phyloP scores from a whole-genome alignment of 768 basidiomycete genomes.

The Hirschioporus abietinus region DNA sequence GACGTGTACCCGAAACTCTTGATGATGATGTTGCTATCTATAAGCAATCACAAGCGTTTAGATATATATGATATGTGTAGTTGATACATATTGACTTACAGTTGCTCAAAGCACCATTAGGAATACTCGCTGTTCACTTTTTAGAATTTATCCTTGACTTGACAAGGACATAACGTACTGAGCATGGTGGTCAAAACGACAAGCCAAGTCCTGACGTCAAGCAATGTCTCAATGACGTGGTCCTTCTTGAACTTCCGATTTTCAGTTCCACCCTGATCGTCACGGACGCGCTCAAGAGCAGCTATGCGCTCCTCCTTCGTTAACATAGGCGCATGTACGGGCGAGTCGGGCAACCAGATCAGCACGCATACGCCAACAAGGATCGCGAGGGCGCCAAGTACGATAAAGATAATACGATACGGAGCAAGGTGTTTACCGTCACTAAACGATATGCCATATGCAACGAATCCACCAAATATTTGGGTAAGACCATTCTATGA shows the following conservation, averaged over 20 bases:
- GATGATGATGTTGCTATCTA: constrained; percentile 60
- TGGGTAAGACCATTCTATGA: constrained; percentile 52
- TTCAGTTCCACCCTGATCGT: constrained; percentile 59
- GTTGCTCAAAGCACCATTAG: constrained; percentile 59
- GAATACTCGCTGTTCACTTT: constrained; percentile 47
- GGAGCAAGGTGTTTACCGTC: constrained; percentile 41
- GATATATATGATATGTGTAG: background rate
- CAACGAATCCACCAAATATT: constrained; percentile 59
- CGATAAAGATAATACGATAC: constrained; percentile 57
- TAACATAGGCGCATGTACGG: constrained; percentile 52
- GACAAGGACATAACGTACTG: constrained; percentile 35
- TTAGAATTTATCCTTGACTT: constrained; percentile 10
- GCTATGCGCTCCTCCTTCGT: constrained; percentile 57
- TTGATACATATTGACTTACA: constrained; percentile 33
- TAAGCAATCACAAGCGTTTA: constrained; percentile 5
- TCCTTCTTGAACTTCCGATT: constrained; percentile 56
- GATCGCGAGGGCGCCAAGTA: constrained; percentile 57
- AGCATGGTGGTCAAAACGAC: constrained; percentile 53
- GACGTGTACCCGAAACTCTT: constrained; percentile 64
- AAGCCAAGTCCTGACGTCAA: constrained; percentile 57
- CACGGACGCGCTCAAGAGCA: constrained; percentile 59
- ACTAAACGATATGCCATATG: constrained; percentile 58
- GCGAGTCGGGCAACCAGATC: constrained; percentile 61
- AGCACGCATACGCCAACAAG: constrained; percentile 51
- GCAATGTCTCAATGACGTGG: constrained; percentile 51